phyloP scores from a whole-genome alignment of 1,139 yeast species.

The Diutina neorugosa region DNA sequence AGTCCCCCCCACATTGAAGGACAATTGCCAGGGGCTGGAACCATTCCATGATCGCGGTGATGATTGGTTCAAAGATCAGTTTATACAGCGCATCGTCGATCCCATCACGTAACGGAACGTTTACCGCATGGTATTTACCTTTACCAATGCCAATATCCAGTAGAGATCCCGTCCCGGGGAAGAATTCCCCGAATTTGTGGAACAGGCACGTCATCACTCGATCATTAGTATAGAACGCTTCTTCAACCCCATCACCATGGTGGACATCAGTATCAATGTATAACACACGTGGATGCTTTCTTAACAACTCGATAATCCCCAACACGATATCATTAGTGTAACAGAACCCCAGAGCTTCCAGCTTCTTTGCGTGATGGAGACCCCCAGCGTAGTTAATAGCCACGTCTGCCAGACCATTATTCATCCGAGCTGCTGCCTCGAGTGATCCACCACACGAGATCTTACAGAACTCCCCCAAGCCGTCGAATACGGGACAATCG shows the following conservation, averaged over 20 bases:
- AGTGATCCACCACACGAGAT: background rate
- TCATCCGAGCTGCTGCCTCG: conserved; percentile 4
- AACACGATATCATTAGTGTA: conserved; percentile 3
- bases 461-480: conserved; percentile 3
- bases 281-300: background rate
- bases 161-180: conserved; percentile 1
- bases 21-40: conserved; percentile 4
- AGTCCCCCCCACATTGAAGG: conserved; percentile 2
- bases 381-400: conserved; percentile 3
- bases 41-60: conserved; percentile 4
- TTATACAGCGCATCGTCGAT: conserved; percentile 3
- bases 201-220: conserved; percentile 2
- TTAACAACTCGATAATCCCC: conserved; percentile 1
- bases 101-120: background rate
- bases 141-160: background rate
- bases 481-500: conserved; percentile 3
- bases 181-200: conserved; percentile 3
- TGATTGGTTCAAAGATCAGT: conserved; percentile 3
- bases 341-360: conserved; percentile 4
- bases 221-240: conserved; percentile 2
- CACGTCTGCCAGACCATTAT: conserved; percentile 2
- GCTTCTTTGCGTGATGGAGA: conserved; percentile 2
- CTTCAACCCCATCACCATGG: conserved; percentile 4
- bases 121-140: background rate
- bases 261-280: conserved; percentile 3